These are phyloP conservation scores for Saccharomycopsis sp. DNA, from an alignment of 805 yeast genomes.

Conservation along the genomic window DNA sequence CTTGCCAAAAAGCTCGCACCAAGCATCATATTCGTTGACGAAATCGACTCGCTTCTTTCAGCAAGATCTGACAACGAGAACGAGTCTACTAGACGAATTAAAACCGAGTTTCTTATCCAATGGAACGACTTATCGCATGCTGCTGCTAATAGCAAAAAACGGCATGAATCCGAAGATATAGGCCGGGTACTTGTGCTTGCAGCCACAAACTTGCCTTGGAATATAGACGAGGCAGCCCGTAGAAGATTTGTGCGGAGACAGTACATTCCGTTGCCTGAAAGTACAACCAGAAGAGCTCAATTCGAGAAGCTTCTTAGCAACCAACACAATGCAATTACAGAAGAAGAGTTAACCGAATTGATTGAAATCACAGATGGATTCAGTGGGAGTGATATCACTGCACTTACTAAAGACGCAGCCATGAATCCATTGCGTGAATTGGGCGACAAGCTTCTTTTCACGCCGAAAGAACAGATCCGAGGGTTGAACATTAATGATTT, in stretches of 20 bases:
- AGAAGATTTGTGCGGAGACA: constrained; percentile 89
- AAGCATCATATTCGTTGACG: constrained; percentile 91
- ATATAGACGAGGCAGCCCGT: constrained; percentile 94
- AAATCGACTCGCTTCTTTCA: constrained; percentile 84
- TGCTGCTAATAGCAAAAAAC: constrained; percentile 44
- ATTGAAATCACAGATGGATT: constrained; percentile 72
- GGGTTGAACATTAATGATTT: constrained; percentile 76
- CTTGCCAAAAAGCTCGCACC: constrained; percentile 86
- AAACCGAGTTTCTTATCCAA: constrained; percentile 89
- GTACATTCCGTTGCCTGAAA: constrained; percentile 91
- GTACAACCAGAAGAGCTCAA: constrained; percentile 72
- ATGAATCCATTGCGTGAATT: constrained; percentile 92
- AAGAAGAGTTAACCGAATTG: constrained; percentile 53
- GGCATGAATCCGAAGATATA: constrained; percentile 34
- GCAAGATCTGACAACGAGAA: constrained; percentile 75
- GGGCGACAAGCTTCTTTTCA: constrained; percentile 73
- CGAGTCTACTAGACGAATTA: constrained; percentile 86
- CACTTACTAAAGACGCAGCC: constrained; percentile 94
- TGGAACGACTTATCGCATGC: constrained; percentile 94
- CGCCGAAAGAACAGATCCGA: constrained; percentile 70
- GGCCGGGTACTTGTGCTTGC: constrained; percentile 83
- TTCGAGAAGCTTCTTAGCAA: constrained; percentile 58
- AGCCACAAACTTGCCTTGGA: constrained; percentile 96
- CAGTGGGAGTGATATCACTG: constrained; percentile 92
- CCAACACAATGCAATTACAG: constrained; percentile 62